Evolutionary conservation across 495 filamentous ascomycete species (phyloP).

Genomic region (Podospora australis): DNA sequence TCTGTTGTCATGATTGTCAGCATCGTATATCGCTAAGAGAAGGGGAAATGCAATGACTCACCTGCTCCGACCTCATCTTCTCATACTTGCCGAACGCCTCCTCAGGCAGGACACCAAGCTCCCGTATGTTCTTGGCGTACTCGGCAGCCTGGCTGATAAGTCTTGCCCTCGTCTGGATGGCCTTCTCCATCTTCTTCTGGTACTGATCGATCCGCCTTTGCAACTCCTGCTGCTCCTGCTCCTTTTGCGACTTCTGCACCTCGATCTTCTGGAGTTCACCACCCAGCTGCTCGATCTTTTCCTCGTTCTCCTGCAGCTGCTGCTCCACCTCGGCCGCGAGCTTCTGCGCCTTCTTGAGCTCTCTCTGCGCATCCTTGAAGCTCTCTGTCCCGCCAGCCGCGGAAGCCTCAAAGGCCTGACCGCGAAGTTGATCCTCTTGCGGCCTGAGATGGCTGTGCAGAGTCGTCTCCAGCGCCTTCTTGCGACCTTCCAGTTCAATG

Average conservation of each 20-base stretch:
- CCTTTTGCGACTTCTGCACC: constrained; percentile 57
- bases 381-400: constrained; percentile 54
- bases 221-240: constrained; percentile 65
- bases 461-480: constrained; percentile 72
- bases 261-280: constrained; percentile 54
- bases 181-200: constrained; percentile 88
- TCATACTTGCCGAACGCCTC: constrained; percentile 91
- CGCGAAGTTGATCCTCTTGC: constrained; percentile 78
- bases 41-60: constrained; percentile 32
- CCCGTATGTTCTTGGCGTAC: constrained; percentile 79
- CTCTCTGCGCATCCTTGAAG: constrained; percentile 71
- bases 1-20: constrained; percentile 35
- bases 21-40: no score
- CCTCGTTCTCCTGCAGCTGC: constrained; percentile 65
- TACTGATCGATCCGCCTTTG: constrained; percentile 76
- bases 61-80: constrained; percentile 66
- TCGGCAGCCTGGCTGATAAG: constrained; percentile 70
- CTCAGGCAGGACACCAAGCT: constrained; percentile 88
- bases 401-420: constrained; percentile 64
- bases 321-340: constrained; percentile 54
- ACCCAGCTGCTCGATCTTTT: constrained; percentile 60
- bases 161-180: constrained; percentile 75
- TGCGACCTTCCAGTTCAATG: constrained; percentile 73
- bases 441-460: constrained; percentile 78
- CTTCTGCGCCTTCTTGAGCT: constrained; percentile 69